A percentile compares a stretch with the other conserved stretches of the same genome.
These are phyloP conservation scores for Echria macrotheca DNA, from an alignment of 495 filamentous ascomycete species.

Conservation along the genomic window DNA sequence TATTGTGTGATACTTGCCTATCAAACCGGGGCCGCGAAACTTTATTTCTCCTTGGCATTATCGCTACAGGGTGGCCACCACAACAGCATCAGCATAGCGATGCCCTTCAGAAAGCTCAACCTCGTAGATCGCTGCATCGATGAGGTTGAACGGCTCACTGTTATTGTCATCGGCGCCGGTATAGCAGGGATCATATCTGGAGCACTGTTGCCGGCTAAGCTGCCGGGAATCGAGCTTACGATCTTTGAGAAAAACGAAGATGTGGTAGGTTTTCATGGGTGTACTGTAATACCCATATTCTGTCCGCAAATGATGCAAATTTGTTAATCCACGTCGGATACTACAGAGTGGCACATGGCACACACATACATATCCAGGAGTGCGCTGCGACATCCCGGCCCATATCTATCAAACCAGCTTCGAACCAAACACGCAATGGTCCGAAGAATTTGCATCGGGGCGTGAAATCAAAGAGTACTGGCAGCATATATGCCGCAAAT, in stretches of 20 bases:
- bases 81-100: too few species aligned
- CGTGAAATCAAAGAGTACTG: conserved; percentile 64
- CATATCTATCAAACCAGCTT: conserved; percentile 67
- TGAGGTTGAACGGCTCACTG: conserved; percentile 47
- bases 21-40: too few species aligned
- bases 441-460: conserved; percentile 57
- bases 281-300: background rate
- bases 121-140: conserved; percentile 53
- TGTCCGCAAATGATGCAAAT: background rate
- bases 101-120: too few species aligned
- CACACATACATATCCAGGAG: conserved; percentile 57
- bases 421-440: conserved; percentile 61
- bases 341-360: conserved; percentile 29
- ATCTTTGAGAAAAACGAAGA: conserved; percentile 73
- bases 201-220: conserved; percentile 53
- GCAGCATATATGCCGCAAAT: conserved; percentile 53
- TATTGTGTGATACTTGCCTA: too few species aligned
- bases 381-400: conserved; percentile 64
- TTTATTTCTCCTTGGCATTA: too few species aligned
- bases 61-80: too few species aligned
- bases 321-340: too few species aligned
- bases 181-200: conserved; percentile 58
- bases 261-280: conserved; percentile 40
- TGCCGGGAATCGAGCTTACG: conserved; percentile 51
- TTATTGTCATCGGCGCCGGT: conserved; percentile 63